Base-by-base conservation (phyloP, 352 stramenopile species). In the Stramenopiles sp. region DNA sequence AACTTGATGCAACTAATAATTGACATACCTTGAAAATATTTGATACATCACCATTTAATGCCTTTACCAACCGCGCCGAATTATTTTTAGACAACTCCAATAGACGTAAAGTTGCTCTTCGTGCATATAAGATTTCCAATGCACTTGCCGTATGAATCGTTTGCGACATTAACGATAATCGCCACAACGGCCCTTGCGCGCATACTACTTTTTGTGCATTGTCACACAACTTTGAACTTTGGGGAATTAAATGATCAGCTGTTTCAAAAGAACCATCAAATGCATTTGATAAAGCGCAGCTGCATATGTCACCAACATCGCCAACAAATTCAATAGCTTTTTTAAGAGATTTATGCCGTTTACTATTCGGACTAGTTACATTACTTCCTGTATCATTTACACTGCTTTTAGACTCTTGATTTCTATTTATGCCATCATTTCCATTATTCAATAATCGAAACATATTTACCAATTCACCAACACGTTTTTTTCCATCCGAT, bases 201-300 rank as follows among this genome's bases (percentile, higher is more conserved):
- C 65, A 76, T 13, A 76, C 65, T 33, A 33, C 31, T 76, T 33
- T 31, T 33, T 76, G 65, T 33, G 65, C 65, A 7, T 33, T 33
- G 4, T 76, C 65, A 33, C 65, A 76, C 31, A 76, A 76, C 13
- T 76, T 31, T 33, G 65, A 31, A 76, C 4, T 13, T 33, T 76
- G 30, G 4, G 7, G 30, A 20, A 33, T 13, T 7, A 31, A 31
- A 13, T 76, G 30, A 33, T 76, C 31, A 7, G 4, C 7, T 33
- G 4, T 33, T 4, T 76, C 65, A 76, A 76, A 76, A 4, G 65
- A 76, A 33, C 65, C 65, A 13, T 76, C 65, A 33, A 33, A 76
- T 13, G 30, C 13, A 7, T 13, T 33, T 4, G 65, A 4, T 1
- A 76, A 13, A 4, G 13, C 30, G 7, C 7, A 13, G 7, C 4